Percentiles rank a stretch among this genome's conserved stretches.
phyloP scores from a whole-genome alignment of 2,329 filamentous ascomycete genomes.

The Simplicillium sp. region DNA sequence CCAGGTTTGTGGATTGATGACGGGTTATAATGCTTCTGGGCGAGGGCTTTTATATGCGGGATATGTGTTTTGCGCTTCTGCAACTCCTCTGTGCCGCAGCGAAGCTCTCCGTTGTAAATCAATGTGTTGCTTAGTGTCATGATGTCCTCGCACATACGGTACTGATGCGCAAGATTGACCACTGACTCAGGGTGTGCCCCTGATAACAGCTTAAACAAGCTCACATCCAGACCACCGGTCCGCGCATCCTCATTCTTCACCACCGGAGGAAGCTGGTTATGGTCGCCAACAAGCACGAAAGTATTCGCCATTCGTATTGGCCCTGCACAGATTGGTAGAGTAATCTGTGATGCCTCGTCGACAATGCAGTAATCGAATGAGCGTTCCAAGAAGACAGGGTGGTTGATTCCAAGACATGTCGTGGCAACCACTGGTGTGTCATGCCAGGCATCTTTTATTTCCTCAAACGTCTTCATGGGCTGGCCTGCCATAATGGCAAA shows the following conservation, averaged over 20 bases:
- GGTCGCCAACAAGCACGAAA: slow-evolving; percentile 93
- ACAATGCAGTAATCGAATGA: slow-evolving; percentile 98
- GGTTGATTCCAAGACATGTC: slow-evolving; percentile 86
- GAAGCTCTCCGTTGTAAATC: slow-evolving; percentile 84
- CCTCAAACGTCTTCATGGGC: slow-evolving; percentile 68
- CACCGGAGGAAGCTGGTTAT: slow-evolving; percentile 89
- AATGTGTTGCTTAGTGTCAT: slow-evolving; percentile 89
- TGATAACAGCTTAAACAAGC: slow-evolving; percentile 86
- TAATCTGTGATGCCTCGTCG: slow-evolving; percentile 96
- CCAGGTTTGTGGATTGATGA: slow-evolving; percentile 29
- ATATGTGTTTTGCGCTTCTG: slow-evolving; percentile 60
- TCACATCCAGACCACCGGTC: slow-evolving; percentile 80
- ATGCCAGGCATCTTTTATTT: slow-evolving; percentile 76
- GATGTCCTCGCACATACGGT: slow-evolving; percentile 96
- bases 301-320: slow-evolving; percentile 87
- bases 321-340: slow-evolving; percentile 84
- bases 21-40: slow-evolving; percentile 48
- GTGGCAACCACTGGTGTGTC: slow-evolving; percentile 85
- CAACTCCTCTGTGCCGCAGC: slow-evolving; percentile 75
- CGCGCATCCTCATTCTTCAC: slow-evolving; percentile 87
- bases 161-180: slow-evolving; percentile 88
- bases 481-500: slow-evolving; percentile 74
- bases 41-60: slow-evolving; percentile 53
- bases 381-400: slow-evolving; percentile 78
- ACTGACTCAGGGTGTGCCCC: slow-evolving; percentile 82